These are phyloP conservation scores for Tirmania nivea DNA, from an alignment of 495 filamentous ascomycete genomes.

Conservation along the genomic window DNA sequence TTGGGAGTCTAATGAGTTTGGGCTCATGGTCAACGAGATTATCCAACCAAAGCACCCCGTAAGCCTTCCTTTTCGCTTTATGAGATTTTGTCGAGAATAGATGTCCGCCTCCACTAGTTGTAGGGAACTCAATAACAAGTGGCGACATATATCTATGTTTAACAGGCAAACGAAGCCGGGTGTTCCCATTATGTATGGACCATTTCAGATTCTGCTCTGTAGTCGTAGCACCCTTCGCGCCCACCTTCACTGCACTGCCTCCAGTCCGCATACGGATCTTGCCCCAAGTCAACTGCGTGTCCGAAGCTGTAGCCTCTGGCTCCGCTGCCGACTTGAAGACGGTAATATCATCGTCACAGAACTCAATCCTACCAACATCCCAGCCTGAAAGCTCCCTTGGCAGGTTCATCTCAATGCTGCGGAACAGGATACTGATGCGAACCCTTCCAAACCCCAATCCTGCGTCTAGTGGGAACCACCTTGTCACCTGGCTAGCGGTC, in stretches of 20 bases:
- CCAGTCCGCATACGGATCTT: slow-evolving; percentile 66
- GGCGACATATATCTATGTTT: slow-evolving; percentile 75
- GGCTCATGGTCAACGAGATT: slow-evolving; percentile 62
- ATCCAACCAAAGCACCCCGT: slow-evolving; percentile 68
- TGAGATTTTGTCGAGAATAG: slow-evolving; percentile 18
- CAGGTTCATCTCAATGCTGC: slow-evolving; percentile 37
- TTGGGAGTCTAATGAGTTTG: slow-evolving; percentile 55
- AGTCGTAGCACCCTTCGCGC: background rate
- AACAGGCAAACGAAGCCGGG: slow-evolving; percentile 52
- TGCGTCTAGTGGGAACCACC: slow-evolving; percentile 34
- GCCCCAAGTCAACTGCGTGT: slow-evolving; percentile 33
- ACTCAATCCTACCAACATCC: slow-evolving; percentile 71
- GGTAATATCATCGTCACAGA: slow-evolving; percentile 21
- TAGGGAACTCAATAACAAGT: slow-evolving; percentile 58
- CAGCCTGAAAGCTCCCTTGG: slow-evolving; percentile 35
- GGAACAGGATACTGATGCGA: slow-evolving; percentile 45
- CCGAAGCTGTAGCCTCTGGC: slow-evolving; percentile 16
- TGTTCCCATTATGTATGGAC: slow-evolving; percentile 22
- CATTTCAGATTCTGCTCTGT: too few relatives aligned
- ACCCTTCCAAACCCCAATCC: slow-evolving; percentile 46
- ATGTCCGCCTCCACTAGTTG: background rate
- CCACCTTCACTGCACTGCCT: slow-evolving; percentile 44
- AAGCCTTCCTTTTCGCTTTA: slow-evolving; percentile 43
- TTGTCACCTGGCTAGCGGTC: slow-evolving; percentile 35
- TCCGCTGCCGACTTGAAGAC: background rate